Conservation (phyloP, 164 flowering plant genomes). For the Annona squamosa region DNA sequence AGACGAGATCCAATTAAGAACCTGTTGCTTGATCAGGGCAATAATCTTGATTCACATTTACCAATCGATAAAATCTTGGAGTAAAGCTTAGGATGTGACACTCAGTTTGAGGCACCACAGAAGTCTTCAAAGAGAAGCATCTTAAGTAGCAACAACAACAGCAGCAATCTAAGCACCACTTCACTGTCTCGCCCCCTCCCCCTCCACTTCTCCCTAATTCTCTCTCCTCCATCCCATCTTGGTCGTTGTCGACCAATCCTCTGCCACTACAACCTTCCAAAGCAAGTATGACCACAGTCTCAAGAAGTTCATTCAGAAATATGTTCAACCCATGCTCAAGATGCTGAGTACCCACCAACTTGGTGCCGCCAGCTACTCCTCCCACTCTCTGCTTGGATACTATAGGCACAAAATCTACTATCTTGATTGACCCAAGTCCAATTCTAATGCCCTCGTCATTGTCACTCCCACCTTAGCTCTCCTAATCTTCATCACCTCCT, state of each 20-base stretch:
- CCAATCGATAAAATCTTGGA: no score
- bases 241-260: background rate
- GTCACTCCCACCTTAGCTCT: slow-evolving; percentile 20
- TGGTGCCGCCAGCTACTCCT: slow-evolving; percentile 1
- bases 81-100: no score
- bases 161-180: background rate
- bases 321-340: slow-evolving; percentile 18
- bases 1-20: no score
- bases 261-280: slow-evolving; percentile 3
- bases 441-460: background rate
- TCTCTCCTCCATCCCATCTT: background rate
- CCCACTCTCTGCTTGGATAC: slow-evolving; percentile 21
- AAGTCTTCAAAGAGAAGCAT: slow-evolving; percentile 46
- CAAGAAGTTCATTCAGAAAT: slow-evolving; percentile 40
- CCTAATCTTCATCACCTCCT: slow-evolving; percentile 12
- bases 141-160: slow-evolving; percentile 8
- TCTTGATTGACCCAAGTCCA: background rate
- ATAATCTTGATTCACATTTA: no score
- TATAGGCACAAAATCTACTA: background rate
- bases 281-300: slow-evolving; percentile 37
- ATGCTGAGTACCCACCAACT: slow-evolving; percentile 5
- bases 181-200: background rate
- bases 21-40: no score
- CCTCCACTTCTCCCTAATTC: background rate
- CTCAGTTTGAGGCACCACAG: background rate